Percentiles rank a stretch among this genome's conserved stretches.
Evolutionary conservation across 1,139 yeast genomes (phyloP).

Genomic region (Zygosaccharomyces sapae): DNA sequence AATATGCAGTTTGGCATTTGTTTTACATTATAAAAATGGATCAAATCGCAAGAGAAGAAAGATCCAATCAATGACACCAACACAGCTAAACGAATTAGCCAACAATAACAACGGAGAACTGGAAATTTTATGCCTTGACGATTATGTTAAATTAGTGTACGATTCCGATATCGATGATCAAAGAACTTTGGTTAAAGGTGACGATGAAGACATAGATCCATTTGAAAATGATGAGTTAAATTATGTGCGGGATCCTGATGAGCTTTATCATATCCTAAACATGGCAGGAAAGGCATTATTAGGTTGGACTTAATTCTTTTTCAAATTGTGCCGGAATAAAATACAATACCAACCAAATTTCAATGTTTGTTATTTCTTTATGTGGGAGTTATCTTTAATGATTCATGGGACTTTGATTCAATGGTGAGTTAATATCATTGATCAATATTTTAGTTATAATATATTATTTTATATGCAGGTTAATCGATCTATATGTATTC

Average conservation of each 20-base stretch:
- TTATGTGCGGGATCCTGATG: slow-evolving; percentile 26
- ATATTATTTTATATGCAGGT: neutral
- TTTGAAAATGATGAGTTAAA: slow-evolving; percentile 26
- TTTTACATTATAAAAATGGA: slow-evolving; percentile 13
- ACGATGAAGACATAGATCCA: slow-evolving; percentile 11
- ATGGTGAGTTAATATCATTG: neutral
- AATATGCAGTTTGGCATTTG: slow-evolving; percentile 36
- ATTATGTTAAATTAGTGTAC: slow-evolving; percentile 20
- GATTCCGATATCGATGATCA: slow-evolving; percentile 9
- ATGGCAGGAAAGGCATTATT: slow-evolving; percentile 39
- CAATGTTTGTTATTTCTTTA: neutral
- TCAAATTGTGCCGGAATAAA: neutral
- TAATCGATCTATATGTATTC: neutral
- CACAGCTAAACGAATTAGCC: slow-evolving; percentile 19
- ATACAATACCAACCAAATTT: neutral
- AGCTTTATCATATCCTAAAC: slow-evolving; percentile 22
- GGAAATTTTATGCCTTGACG: slow-evolving; percentile 23
- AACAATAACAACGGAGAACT: slow-evolving; percentile 11
- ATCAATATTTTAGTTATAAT: neutral
- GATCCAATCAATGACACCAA: slow-evolving; percentile 16
- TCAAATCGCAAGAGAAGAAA: slow-evolving; percentile 17
- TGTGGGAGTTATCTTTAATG: neutral
- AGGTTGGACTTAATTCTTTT: neutral
- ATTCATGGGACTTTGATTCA: neutral
- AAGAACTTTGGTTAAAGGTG: slow-evolving; percentile 6